phyloP scores from a whole-genome alignment of 257 asterid genomes.

The Solanum dulcamara region DNA sequence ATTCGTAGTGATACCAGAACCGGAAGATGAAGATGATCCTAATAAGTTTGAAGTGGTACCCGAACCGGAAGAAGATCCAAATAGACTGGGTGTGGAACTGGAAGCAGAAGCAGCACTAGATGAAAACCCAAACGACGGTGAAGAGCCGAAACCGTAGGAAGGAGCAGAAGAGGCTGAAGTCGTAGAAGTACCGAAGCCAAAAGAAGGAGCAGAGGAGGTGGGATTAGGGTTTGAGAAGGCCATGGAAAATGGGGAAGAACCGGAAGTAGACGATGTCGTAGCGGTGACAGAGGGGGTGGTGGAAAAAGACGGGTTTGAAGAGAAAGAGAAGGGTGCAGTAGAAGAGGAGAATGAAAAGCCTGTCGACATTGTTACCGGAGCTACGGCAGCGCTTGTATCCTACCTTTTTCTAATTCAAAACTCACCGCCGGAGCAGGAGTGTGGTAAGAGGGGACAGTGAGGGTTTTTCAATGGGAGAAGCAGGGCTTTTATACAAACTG shows the following conservation, averaged over 20 bases:
- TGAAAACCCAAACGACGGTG: conserved; percentile 19
- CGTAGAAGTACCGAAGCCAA: conserved; percentile 19
- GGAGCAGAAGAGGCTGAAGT: conserved; percentile 15
- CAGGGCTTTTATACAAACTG: background rate
- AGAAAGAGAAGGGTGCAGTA: conserved; percentile 1
- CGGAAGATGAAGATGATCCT: conserved; percentile 24
- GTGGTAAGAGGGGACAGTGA: background rate
- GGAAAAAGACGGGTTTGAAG: background rate
- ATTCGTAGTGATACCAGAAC: conserved; percentile 11
- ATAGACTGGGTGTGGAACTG: conserved; percentile 18
- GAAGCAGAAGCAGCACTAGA: conserved; percentile 23
- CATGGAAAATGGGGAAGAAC: conserved; percentile 9
- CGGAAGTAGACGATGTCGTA: background rate
- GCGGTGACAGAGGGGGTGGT: background rate
- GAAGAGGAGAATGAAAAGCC: conserved; percentile 33
- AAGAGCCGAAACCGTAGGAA: conserved; percentile 3
- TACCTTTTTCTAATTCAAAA: background rate
- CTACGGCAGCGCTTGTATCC: background rate
- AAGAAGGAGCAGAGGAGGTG: conserved; percentile 25
- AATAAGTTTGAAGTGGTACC: conserved; percentile 28
- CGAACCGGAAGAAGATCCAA: conserved; percentile 17
- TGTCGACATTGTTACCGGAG: conserved; percentile 22
- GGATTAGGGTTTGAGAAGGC: conserved; percentile 9
- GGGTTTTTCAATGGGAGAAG: background rate
- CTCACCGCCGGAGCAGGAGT: background rate